phyloP scores from a whole-genome alignment of 2,329 filamentous ascomycete species.

The Aspergillus persii region DNA sequence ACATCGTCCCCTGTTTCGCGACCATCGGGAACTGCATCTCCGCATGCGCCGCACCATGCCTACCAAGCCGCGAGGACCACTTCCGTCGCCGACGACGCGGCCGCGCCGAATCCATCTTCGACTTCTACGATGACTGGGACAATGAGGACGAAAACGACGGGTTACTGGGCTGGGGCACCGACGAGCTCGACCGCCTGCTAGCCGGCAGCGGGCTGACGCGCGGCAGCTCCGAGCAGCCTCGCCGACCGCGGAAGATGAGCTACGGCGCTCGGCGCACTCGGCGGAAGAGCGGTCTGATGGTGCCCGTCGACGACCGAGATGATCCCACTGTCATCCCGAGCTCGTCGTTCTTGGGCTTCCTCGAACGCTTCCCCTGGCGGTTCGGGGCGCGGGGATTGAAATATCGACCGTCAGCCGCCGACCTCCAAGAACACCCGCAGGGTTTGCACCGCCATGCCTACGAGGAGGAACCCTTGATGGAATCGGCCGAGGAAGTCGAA shows the following conservation, averaged over 20 bases:
- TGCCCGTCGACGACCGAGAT: slow-evolving; percentile 48
- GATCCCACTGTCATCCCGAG: slow-evolving; percentile 90
- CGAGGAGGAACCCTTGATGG: slow-evolving; percentile 71
- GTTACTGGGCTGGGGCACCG: slow-evolving; percentile 73
- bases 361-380: slow-evolving; percentile 80
- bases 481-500: slow-evolving; percentile 53
- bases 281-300: slow-evolving; percentile 55
- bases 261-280: slow-evolving; percentile 70
- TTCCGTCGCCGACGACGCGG: slow-evolving; percentile 66
- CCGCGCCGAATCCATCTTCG: slow-evolving; percentile 79
- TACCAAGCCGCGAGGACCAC: slow-evolving; percentile 70
- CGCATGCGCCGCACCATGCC: slow-evolving; percentile 65
- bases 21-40: slow-evolving; percentile 66
- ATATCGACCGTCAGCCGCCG: slow-evolving; percentile 88
- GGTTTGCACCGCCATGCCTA: slow-evolving; percentile 42
- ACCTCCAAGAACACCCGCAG: slow-evolving; percentile 82
- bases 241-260: slow-evolving; percentile 78
- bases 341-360: slow-evolving; percentile 79
- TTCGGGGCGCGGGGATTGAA: slow-evolving; percentile 73
- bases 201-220: slow-evolving; percentile 58
- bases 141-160: slow-evolving; percentile 58
- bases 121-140: slow-evolving; percentile 99
- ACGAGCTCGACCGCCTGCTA: slow-evolving; percentile 81
- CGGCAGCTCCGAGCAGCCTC: slow-evolving; percentile 59
- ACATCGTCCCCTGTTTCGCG: slow-evolving; percentile 76